These are phyloP conservation scores for Haplographium delicatum DNA, from an alignment of 495 filamentous ascomycete species.

Conservation along the genomic window DNA sequence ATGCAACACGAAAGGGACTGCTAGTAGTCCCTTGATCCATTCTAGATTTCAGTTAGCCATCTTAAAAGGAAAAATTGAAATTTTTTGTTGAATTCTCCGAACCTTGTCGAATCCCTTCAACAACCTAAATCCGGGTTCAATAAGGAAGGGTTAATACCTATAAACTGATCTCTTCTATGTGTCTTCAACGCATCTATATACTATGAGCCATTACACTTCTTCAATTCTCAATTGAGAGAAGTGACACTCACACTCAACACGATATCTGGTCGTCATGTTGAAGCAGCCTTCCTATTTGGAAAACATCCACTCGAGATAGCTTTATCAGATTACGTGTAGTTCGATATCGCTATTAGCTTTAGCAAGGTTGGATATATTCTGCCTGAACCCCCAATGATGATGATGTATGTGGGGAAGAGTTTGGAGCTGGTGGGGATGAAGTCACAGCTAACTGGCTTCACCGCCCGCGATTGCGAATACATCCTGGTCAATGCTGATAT, in stretches of 20 bases:
- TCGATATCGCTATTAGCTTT: too few species aligned
- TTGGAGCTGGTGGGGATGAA: not conserved
- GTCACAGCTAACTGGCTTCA: not conserved
- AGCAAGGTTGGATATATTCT: not conserved
- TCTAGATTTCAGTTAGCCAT: too few species aligned
- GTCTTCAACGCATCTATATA: conserved; percentile 78
- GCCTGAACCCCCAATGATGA: not conserved
- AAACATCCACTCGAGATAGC: not conserved
- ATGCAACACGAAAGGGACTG: conserved; percentile 94
- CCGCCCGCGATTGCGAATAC: not conserved
- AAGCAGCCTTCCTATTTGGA: not conserved
- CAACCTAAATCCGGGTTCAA: too few species aligned
- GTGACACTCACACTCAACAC: conserved; percentile 71
- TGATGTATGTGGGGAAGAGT: not conserved
- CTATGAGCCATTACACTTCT: conserved; percentile 19
- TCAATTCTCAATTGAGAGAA: conserved; percentile 5
- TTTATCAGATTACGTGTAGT: too few species aligned
- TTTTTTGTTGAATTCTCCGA: too few species aligned
- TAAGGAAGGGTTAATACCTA: conserved; percentile 42
- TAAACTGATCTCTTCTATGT: conserved; percentile 80
- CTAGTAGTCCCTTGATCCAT: conserved; percentile 77
- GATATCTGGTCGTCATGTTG: conserved; percentile 83
- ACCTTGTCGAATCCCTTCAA: too few species aligned
- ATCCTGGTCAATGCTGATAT: too few species aligned
- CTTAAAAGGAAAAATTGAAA: too few species aligned